Base-by-base conservation (phyloP, 2,329 filamentous ascomycete species). In the Fusarium hainanense region DNA sequence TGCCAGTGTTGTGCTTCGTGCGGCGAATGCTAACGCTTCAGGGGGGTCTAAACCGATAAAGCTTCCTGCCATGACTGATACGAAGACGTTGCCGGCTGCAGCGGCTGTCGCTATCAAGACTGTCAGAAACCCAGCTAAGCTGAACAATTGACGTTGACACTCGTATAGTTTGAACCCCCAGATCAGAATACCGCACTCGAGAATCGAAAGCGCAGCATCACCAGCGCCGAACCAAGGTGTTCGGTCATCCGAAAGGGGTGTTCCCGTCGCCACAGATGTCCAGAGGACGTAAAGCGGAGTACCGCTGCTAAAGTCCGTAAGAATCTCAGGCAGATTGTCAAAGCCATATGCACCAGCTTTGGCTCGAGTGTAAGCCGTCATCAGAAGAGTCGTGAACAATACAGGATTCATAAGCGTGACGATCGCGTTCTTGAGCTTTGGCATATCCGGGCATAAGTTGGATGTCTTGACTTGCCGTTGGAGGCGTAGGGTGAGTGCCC, bases 131-230 rank as follows among this genome's bases (percentile, higher is more conserved):
- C 85, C 85, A 0, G 80, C 80, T 2, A 78, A 68, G 23, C 82
- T 85, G 47, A 83, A 78, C 3, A 87, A 77, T 51, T 84, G 83
- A 4, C 69, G 65, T 6, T 84, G 83, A 74, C 83, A 85, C 66
- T 85, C 84, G 68, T 82, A 85, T 6, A 87, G 78, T 74, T 87
- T 87, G 67, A 87, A 82, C 1, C 85, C 85, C 85, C 85, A 87
- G 6, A 82, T 78, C 4, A 86, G 79, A 25, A 87, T 85, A 13
- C 85, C 85, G 6, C 82, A 81, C 70, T 86, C 83, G 5, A 87
- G 82, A 5, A 87, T 73, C 0, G 84, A 82, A 2, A 82, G 77
- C 0, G 85, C 85, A 6, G 82, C 74, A 63, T 87, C 85, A 11
- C 85, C 85, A 0, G 85, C 84, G 4, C 83, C 84, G 54, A 82